A percentile compares a stretch with the other conserved stretches of the same genome.
Evolutionary conservation across 129 eudicot genomes (phyloP).

Genomic region (Chrysanthemum makinoi): DNA sequence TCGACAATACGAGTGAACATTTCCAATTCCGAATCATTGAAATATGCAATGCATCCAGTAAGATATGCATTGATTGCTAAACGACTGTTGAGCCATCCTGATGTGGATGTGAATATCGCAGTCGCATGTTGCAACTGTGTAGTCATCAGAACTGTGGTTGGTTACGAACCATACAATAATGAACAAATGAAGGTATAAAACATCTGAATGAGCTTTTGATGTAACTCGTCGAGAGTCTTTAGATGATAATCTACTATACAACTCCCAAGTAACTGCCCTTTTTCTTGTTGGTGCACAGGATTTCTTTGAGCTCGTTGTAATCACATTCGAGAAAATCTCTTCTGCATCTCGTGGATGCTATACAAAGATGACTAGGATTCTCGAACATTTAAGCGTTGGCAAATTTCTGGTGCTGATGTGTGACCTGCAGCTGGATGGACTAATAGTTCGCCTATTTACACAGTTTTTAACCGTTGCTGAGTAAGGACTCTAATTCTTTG

Average conservation of each 20-base stretch:
- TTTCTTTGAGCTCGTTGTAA: conserved; percentile 33
- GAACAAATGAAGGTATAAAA: conserved; percentile 38
- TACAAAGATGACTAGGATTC: conserved; percentile 28
- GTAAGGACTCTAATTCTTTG: conserved; percentile 21
- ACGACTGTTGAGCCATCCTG: conserved; percentile 22
- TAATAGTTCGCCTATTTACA: conserved; percentile 36
- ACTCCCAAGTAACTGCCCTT: neutral
- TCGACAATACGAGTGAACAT: no score
- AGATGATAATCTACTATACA: no score
- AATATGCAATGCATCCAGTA: conserved; percentile 24
- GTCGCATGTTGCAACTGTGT: conserved; percentile 35
- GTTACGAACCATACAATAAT: conserved; percentile 29
- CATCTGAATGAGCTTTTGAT: conserved; percentile 6
- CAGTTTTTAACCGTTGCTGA: conserved; percentile 30
- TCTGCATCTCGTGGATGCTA: conserved; percentile 24
- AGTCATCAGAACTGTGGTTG: conserved; percentile 36
- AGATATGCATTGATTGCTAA: conserved; percentile 28
- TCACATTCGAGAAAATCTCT: conserved; percentile 27
- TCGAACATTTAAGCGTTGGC: conserved; percentile 25
- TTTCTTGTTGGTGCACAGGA: conserved; percentile 26
- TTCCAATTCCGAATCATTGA: neutral
- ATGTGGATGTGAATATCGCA: conserved; percentile 32
- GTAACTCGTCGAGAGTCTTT: no score
- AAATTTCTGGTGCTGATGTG: conserved; percentile 35
- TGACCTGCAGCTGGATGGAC: conserved; percentile 34